phyloP scores from a whole-genome alignment of 1,139 yeast genomes.

The Yarrowia galli region DNA sequence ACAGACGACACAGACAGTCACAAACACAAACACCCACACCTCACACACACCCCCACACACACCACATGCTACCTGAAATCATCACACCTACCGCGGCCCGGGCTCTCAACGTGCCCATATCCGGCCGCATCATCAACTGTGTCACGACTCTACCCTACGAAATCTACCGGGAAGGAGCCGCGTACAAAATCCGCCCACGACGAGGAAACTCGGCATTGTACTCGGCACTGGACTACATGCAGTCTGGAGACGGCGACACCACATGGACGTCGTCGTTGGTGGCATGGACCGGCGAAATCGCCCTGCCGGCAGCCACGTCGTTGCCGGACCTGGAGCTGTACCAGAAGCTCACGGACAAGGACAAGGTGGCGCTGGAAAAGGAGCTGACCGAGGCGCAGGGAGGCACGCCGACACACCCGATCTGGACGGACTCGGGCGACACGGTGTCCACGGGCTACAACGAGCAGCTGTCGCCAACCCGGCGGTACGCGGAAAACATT shows the following conservation, averaged over 20 bases:
- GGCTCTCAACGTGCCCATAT: constrained; percentile 25
- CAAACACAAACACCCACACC: too few species aligned
- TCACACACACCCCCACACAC: neutral
- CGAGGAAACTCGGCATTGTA: constrained; percentile 88
- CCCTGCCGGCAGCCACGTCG: constrained; percentile 41
- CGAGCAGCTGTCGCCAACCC: constrained; percentile 12
- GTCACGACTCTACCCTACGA: constrained; percentile 32
- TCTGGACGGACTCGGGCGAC: constrained; percentile 61
- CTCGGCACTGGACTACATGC: constrained; percentile 71
- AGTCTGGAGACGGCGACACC: constrained; percentile 38
- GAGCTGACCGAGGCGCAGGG: constrained; percentile 55
- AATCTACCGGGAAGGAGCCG: constrained; percentile 26
- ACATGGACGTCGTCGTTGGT: constrained; percentile 88
- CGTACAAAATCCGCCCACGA: constrained; percentile 50
- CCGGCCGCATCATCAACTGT: constrained; percentile 38
- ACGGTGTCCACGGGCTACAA: constrained; percentile 24
- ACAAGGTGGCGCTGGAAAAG: constrained; percentile 64
- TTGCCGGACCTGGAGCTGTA: constrained; percentile 34
- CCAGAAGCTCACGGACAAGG: constrained; percentile 57
- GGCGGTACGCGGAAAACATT: constrained; percentile 80
- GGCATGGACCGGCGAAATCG: constrained; percentile 96
- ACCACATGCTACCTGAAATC: constrained; percentile 17
- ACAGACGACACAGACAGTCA: too few species aligned
- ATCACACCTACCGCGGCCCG: constrained; percentile 22
- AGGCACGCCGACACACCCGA: constrained; percentile 38